A percentile compares a stretch with the other conserved stretches of the same genome.
Conservation (phyloP, 768 basidiomycete genomes). For the Tephrocybe sp. region DNA sequence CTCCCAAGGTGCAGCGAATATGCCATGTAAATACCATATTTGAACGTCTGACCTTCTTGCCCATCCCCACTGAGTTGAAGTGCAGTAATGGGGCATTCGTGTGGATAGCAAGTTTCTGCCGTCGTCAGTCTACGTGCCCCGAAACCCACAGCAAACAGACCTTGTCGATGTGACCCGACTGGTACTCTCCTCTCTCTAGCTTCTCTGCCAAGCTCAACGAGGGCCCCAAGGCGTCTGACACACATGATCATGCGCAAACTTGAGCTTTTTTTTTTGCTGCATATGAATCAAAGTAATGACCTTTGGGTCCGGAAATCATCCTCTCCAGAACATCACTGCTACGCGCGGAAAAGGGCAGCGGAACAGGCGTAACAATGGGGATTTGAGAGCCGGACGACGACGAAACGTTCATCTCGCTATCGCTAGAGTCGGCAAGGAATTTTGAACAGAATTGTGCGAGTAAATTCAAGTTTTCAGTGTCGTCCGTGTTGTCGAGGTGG, state of each 20-base stretch:
- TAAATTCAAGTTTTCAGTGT: conserved; percentile 1
- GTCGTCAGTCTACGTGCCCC: too few species aligned
- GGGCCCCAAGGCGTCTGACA: conserved; percentile 7
- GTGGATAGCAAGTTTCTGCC: too few species aligned
- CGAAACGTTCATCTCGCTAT: not conserved
- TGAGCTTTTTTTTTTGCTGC: not conserved
- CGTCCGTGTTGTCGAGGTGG: not conserved
- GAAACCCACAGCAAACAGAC: too few species aligned
- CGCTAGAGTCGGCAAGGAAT: not conserved
- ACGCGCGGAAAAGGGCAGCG: conserved; percentile 28
- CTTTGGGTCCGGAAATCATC: conserved; percentile 28
- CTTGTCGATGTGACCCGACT: not conserved
- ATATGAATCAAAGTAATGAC: conserved; percentile 3
- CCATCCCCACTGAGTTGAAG: too few species aligned
- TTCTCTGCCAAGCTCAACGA: conserved; percentile 14
- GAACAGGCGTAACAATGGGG: conserved; percentile 29
- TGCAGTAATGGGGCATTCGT: too few species aligned
- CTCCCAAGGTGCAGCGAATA: too few species aligned
- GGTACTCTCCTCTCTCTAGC: conserved; percentile 4
- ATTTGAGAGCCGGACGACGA: not conserved
- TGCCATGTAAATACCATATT: too few species aligned
- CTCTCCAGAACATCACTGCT: conserved; percentile 26
- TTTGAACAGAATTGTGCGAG: conserved; percentile 3
- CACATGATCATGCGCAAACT: not conserved
- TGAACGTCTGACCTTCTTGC: too few species aligned